Percentiles rank a stretch among this genome's conserved stretches.
Evolutionary conservation across 2,329 filamentous ascomycete species (phyloP).

Genomic region (Trichoderma semiorbis): DNA sequence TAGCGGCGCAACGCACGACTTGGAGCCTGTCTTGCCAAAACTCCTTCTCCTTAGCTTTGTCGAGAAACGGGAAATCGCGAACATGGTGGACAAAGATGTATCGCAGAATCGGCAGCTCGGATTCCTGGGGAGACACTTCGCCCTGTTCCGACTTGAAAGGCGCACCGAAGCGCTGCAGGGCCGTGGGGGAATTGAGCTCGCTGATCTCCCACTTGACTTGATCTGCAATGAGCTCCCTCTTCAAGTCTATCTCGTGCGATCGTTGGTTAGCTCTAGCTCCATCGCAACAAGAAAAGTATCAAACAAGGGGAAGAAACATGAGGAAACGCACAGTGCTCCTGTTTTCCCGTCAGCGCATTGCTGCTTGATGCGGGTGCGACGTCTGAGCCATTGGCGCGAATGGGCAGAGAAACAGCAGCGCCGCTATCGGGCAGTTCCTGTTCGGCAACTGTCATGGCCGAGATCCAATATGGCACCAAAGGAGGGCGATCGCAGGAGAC

Average conservation of each 20-base stretch:
- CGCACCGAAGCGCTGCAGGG: slow-evolving; percentile 89
- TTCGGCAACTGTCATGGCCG: slow-evolving; percentile 29
- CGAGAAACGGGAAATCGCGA: slow-evolving; percentile 94
- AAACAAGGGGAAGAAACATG: neutral
- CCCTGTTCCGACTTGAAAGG: slow-evolving; percentile 91
- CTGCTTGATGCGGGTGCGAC: slow-evolving; percentile 36
- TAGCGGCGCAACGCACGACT: slow-evolving; percentile 59
- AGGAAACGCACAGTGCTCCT: slow-evolving; percentile 80
- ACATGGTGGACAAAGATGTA: slow-evolving; percentile 99
- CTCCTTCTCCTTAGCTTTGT: slow-evolving; percentile 96
- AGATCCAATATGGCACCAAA: neutral
- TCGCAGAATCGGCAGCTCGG: slow-evolving; percentile 85
- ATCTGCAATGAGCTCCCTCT: slow-evolving; percentile 86
- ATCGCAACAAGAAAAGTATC: neutral
- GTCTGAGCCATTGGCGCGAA: slow-evolving; percentile 30
- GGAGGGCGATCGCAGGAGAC: neutral
- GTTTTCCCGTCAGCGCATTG: slow-evolving; percentile 77
- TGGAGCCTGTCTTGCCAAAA: slow-evolving; percentile 99
- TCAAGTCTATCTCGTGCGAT: slow-evolving; percentile 64
- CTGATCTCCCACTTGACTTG: slow-evolving; percentile 88
- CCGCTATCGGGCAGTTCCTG: slow-evolving; percentile 26
- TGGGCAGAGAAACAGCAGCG: slow-evolving; percentile 27
- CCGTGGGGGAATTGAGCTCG: slow-evolving; percentile 92
- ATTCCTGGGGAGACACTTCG: slow-evolving; percentile 89
- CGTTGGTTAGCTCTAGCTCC: neutral